phyloP scores from a whole-genome alignment of 2,329 filamentous ascomycete species.

The Fusarium protoensiforme region DNA sequence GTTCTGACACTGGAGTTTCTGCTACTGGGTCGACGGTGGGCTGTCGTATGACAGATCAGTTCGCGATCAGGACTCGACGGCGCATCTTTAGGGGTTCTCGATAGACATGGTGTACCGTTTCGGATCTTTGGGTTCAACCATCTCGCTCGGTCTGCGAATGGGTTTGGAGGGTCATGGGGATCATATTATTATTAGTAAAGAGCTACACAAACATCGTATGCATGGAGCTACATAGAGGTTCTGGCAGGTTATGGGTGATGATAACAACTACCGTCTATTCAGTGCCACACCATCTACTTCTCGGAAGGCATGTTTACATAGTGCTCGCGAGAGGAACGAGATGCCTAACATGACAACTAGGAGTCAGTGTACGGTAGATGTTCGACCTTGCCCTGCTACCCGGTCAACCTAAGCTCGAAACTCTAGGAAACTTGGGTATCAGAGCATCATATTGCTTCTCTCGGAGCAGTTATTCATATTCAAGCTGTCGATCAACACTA shows the following conservation, averaged over 20 bases:
- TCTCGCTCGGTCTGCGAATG: not conserved
- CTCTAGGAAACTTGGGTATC: not conserved
- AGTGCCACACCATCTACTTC: not conserved
- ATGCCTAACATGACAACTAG: not conserved
- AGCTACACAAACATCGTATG: not conserved
- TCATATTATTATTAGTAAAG: not conserved
- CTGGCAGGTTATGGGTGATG: not conserved
- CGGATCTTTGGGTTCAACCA: not conserved
- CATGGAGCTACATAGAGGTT: not conserved
- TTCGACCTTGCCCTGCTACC: not conserved
- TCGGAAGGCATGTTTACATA: rapidly evolving
- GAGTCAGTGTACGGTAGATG: not conserved
- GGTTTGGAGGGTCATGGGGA: not conserved
- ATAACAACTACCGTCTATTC: not conserved
- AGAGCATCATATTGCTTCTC: not conserved
- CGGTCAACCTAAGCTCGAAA: not conserved
- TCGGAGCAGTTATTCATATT: not conserved
- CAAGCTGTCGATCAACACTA: not conserved
- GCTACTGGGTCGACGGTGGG: not conserved
- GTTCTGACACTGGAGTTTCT: not conserved
- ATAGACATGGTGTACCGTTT: not conserved
- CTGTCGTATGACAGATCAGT: not conserved
- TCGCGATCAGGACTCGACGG: not conserved
- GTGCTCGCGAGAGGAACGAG: not conserved
- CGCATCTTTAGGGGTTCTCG: not conserved